Base-by-base conservation (phyloP, 129 eudicot genomes). In the Tagetes erecta region DNA sequence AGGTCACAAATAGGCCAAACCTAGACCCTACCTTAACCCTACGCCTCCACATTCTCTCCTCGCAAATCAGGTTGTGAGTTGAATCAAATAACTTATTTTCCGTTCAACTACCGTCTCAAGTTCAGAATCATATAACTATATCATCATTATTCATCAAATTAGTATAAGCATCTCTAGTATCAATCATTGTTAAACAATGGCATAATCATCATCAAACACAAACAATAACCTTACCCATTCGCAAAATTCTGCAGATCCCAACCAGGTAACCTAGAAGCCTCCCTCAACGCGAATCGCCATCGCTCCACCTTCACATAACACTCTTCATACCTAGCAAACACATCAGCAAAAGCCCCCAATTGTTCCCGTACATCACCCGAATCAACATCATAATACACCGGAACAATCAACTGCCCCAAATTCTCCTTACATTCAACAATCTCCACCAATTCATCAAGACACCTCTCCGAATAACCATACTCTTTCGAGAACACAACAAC, bases 231-330 rank as follows among this genome's bases (percentile, higher is more conserved):
- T 38, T 38, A 71, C 76, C 76, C 76, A 53, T 71, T 31, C 6
- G 66, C 66, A 53, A 56, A 55, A 6, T 20, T 39, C 2, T 55
- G 76, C 67, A 71, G 67, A 27, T 71, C 67, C 76, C 76, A 71
- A 1, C 76, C 66, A 30, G 76, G 50, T 55, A 71, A 55, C 67
- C 40, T 39, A 0, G 31, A 38, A 56, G 60, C 41, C 1, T 53
- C 64, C 34, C 14, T 70, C 63, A 70, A 70, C n/a, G 74, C 74
- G n/a, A 39, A 70, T 56, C 76, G 67, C 66, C 76, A 71, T 31
- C 13, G 51, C 10, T 71, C 67, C 66, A 71, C 67, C 66, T 71
- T 73, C 59, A 3, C 46, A 20, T 51, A 71, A 14, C 51, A 34
- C 51, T 38, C 65, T 9, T 71, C 76, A 53, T 71, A 37, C 76